Conservation (phyloP, 345 rosid species). For the Excoecaria agallocha region DNA sequence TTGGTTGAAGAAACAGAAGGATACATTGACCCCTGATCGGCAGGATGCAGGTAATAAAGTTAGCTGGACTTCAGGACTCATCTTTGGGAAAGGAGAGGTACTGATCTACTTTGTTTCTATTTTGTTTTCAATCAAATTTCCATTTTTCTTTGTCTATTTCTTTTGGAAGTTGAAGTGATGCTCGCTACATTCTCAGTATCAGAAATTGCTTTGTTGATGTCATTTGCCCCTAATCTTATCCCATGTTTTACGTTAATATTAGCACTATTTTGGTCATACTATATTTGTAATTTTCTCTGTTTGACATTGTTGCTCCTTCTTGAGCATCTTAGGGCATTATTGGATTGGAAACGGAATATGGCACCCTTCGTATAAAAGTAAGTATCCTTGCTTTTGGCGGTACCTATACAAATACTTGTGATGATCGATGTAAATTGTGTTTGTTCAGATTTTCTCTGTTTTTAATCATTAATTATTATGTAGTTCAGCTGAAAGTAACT, state of each 20-base stretch:
- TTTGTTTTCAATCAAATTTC: neutral
- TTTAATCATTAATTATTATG: neutral
- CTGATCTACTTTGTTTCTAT: slow-evolving; percentile 11
- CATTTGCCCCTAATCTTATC: neutral
- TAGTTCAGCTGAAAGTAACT: neutral
- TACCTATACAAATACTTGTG: neutral
- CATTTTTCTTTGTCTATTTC: neutral
- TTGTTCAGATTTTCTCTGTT: neutral
- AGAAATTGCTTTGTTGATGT: neutral
- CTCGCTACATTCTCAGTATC: neutral
- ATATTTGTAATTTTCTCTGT: neutral
- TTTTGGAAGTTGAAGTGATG: neutral
- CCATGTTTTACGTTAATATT: neutral
- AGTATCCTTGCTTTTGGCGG: slow-evolving; percentile 22
- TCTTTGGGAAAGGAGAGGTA: slow-evolving; percentile 96
- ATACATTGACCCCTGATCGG: slow-evolving; percentile 58
- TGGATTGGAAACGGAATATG: slow-evolving; percentile 75
- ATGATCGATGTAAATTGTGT: neutral
- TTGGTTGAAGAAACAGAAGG: slow-evolving; percentile 97
- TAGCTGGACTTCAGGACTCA: slow-evolving; percentile 90
- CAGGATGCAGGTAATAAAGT: slow-evolving; percentile 55
- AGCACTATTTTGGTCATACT: neutral
- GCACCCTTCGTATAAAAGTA: slow-evolving; percentile 79
- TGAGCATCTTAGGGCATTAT: slow-evolving; percentile 62
- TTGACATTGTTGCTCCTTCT: slow-evolving; percentile 10